A percentile compares a stretch with the other conserved stretches of the same genome.
These are phyloP conservation scores for Pilasporangium apinafurcum DNA, from an alignment of 352 stramenopile genomes.

Conservation along the genomic window DNA sequence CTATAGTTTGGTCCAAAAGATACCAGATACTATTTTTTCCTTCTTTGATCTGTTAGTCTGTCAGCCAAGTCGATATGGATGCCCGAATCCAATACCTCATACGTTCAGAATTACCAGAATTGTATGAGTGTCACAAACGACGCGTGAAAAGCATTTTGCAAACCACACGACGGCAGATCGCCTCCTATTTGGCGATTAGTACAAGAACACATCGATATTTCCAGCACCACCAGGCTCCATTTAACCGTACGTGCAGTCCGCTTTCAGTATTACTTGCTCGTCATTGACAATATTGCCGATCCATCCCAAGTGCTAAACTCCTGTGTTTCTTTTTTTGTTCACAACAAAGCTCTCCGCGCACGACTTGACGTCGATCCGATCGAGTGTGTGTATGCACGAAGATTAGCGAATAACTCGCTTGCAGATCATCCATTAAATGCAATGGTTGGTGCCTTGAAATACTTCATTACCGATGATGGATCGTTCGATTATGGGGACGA, in stretches of 20 bases:
- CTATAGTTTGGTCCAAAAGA: not conserved
- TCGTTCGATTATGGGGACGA: not conserved
- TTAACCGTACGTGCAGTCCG: no score
- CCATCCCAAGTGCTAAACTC: no score
- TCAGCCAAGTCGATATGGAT: conserved; percentile 6
- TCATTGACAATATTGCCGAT: no score
- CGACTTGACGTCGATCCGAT: no score
- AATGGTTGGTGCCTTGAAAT: conserved; percentile 31
- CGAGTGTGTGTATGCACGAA: conserved; percentile 15
- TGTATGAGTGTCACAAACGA: conserved; percentile 4
- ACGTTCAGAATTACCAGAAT: conserved; percentile 1
- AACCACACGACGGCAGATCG: conserved; percentile 5
- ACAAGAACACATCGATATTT: no score
- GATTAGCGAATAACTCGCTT: conserved; percentile 10
- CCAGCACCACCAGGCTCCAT: no score
- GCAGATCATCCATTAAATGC: conserved; percentile 15
- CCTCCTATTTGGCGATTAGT: conserved; percentile 6
- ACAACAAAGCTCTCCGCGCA: no score
- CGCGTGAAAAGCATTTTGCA: conserved; percentile 9
- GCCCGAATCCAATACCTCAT: conserved; percentile 7
- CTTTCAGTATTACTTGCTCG: no score
- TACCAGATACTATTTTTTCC: not conserved
- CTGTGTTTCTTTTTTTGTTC: no score
- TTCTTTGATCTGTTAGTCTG: not conserved
- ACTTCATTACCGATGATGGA: conserved; percentile 11